phyloP scores from a whole-genome alignment of 257 asterid genomes.

The Solanum lycopersicoides region DNA sequence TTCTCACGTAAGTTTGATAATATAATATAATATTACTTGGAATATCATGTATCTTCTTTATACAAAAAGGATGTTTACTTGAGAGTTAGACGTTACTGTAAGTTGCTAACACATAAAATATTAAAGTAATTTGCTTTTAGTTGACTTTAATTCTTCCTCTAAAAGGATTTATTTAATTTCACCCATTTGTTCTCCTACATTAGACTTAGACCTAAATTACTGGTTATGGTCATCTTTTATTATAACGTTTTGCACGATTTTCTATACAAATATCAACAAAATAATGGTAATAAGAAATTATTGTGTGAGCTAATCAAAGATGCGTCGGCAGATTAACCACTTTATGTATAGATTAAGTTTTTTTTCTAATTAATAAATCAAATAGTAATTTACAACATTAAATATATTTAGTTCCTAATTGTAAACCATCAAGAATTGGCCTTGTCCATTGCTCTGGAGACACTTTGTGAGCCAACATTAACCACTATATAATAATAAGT shows the following conservation, averaged over 20 bases:
- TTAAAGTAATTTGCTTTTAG: neutral
- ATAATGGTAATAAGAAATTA: neutral
- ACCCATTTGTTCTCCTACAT: neutral
- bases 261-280: neutral
- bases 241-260: neutral
- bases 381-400: neutral
- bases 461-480: neutral
- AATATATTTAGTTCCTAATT: neutral
- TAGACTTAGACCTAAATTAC: neutral
- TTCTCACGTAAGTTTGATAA: neutral
- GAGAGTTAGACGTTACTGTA: neutral
- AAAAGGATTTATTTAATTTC: neutral
- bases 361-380: neutral
- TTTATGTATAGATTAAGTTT: neutral
- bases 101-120: neutral
- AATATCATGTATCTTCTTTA: neutral
- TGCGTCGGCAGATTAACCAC: neutral
- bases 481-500: neutral
- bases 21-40: too few relatives aligned
- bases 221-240: neutral
- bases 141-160: neutral
- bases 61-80: neutral
- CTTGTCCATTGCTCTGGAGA: neutral
- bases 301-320: neutral
- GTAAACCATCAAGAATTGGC: conserved; percentile 4